Conservation (phyloP, 345 rosid species). For the Gossypium rotundifolium region DNA sequence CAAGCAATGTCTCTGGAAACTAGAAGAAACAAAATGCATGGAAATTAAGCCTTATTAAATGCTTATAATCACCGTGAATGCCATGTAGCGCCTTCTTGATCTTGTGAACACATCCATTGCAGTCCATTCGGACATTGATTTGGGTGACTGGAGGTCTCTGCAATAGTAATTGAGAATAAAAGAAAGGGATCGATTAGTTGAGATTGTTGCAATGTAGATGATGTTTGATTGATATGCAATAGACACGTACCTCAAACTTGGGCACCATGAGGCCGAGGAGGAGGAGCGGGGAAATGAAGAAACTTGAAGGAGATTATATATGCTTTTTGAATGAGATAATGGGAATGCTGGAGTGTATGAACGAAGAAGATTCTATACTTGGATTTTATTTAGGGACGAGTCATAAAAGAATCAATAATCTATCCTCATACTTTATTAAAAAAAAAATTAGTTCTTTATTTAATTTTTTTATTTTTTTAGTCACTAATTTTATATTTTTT, state of each 20-base stretch:
- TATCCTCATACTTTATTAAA: too few relatives aligned
- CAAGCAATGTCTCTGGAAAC: background rate
- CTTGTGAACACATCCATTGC: slow-evolving; percentile 74
- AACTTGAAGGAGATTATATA: slow-evolving; percentile 8
- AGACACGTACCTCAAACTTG: slow-evolving; percentile 35
- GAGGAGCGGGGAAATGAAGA: slow-evolving; percentile 1
- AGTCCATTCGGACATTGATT: slow-evolving; percentile 70
- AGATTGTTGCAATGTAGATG: background rate
- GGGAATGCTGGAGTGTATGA: slow-evolving; percentile 19
- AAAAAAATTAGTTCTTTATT: too few relatives aligned
- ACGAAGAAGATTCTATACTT: slow-evolving; percentile 34
- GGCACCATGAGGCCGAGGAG: slow-evolving; percentile 33
- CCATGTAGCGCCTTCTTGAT: slow-evolving; percentile 64
- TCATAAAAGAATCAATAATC: too few relatives aligned
- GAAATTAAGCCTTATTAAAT: background rate
- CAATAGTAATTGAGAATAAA: background rate
- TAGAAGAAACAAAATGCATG: background rate
- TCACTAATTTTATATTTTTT: too few relatives aligned
- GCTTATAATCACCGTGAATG: slow-evolving; percentile 34
- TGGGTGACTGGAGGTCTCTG: slow-evolving; percentile 59
- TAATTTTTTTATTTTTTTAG: too few relatives aligned
- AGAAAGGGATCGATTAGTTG: slow-evolving; percentile 2
- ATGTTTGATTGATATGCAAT: background rate
- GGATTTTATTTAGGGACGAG: slow-evolving; percentile 25
- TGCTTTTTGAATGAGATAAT: background rate